Conservation (phyloP, 345 rosid species). For the Erysimum cheiranthoides region DNA sequence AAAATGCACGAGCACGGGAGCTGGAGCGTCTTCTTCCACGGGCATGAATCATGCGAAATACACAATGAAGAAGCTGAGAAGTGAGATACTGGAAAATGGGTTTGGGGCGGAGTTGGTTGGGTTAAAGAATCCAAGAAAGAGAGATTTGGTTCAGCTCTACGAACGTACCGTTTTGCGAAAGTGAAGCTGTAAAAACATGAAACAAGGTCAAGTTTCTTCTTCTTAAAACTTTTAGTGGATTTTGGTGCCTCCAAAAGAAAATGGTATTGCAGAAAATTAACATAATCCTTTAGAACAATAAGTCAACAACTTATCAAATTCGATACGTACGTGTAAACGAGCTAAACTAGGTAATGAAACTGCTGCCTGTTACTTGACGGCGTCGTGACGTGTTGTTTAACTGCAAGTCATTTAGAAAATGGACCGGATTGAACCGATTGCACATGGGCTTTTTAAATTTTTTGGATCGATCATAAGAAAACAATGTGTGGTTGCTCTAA, state of each 20-base stretch:
- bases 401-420: neutral
- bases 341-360: neutral
- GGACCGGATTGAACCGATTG: neutral
- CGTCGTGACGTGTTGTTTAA: neutral
- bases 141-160: slow-evolving; percentile 49
- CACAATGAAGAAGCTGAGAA: slow-evolving; percentile 48
- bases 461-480: neutral
- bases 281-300: neutral
- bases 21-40: slow-evolving; percentile 32
- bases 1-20: slow-evolving; percentile 45
- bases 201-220: slow-evolving; percentile 7
- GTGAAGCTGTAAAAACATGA: slow-evolving; percentile 15
- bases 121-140: slow-evolving; percentile 53
- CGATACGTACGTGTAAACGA: neutral
- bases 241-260: slow-evolving; percentile 1
- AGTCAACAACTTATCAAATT: neutral
- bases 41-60: slow-evolving; percentile 44
- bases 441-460: slow-evolving; percentile 2
- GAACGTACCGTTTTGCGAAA: slow-evolving; percentile 45
- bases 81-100: slow-evolving; percentile 48
- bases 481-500: neutral
- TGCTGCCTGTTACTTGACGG: neutral
- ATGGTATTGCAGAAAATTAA: neutral
- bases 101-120: slow-evolving; percentile 51
- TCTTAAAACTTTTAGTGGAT: slow-evolving; percentile 1